Evolutionary conservation across 2,329 filamentous ascomycete genomes (phyloP), one percentile per base, ranked within the genome.

Genomic region (Ophiobolus disseminans): DNA sequence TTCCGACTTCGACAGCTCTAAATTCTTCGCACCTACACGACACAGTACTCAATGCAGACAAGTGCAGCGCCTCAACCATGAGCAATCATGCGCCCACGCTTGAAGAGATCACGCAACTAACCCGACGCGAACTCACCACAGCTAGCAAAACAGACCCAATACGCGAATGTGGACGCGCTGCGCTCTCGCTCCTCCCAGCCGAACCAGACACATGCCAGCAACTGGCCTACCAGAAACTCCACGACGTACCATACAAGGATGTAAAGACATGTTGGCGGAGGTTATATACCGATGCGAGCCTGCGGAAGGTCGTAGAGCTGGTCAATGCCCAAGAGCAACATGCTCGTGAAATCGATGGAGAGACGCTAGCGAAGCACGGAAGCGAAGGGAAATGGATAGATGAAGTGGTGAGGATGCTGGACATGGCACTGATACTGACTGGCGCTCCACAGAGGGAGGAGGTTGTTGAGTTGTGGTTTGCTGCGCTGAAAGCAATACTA

Each of bases 391-490:
- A 74, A 23, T 83, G 78, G 72, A 66, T 91, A 3, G 78, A 83
- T 25, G 70, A 78, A 1, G 77, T 88, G 2, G 82, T 96, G 25
- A 79, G 80, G 43, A 74, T 80, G 1, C 79, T 97, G 2, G 92
- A 97, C 62, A 85, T 86, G 69, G 86, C 88, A 0, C 73, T 95
- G 35, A 90, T 96, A 36, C 82, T 91, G 44, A 84, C 89, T 0
- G 89, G 45, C 6, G 68, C 63, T 6, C 65, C 65, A 1, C 20
- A 32, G 11, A 57, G 69, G 30, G 67, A 66, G 37, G 62, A 63
- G 4, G 30, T 77, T 1, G 62, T 78, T 14, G 68, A 75, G 46
- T 31, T 80, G 70, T 78, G 86, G 36, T 79, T 86, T 47, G 65
- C 73, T 32, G 78, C 80, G 0, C 62, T 89, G 19, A 67, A 71